Evolutionary conservation across 2,329 filamentous ascomycete species (phyloP).

Genomic region (Aspergillus ruber): DNA sequence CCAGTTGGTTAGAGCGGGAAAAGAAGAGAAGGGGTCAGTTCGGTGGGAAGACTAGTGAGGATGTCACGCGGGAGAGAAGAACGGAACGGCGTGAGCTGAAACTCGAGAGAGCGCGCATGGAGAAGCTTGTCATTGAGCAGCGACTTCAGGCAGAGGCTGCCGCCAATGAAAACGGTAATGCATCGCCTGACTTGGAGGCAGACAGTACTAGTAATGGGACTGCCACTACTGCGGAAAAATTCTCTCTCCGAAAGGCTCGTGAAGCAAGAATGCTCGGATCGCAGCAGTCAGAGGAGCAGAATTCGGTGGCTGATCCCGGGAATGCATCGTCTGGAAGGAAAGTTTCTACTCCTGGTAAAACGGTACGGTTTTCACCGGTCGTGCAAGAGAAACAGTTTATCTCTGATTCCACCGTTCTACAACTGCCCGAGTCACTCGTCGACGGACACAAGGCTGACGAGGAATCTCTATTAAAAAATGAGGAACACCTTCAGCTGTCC

Average conservation of each 20-base stretch:
- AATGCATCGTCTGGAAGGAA: constrained; percentile 8
- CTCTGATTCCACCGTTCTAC: constrained; percentile 15
- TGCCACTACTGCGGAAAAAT: constrained; percentile 21
- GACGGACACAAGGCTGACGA: constrained; percentile 13
- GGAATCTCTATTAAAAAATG: constrained; percentile 35
- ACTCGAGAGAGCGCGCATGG: constrained; percentile 80
- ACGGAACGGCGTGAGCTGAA: constrained; percentile 79
- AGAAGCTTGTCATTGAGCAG: constrained; percentile 75
- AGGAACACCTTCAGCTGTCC: constrained; percentile 88
- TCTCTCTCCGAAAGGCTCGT: constrained; percentile 28
- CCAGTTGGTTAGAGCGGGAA: constrained; percentile 82
- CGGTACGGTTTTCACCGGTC: constrained; percentile 63
- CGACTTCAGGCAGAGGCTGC: constrained; percentile 53
- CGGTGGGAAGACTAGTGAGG: constrained; percentile 68
- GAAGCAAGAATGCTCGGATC: constrained; percentile 22
- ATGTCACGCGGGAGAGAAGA: constrained; percentile 68
- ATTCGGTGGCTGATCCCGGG: constrained; percentile 3
- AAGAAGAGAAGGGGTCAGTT: constrained; percentile 63
- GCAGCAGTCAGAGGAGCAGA: constrained; percentile 13
- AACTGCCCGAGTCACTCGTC: constrained; percentile 9
- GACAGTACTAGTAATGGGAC: constrained; percentile 13
- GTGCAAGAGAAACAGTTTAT: constrained; percentile 59
- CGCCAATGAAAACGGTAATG: constrained; percentile 20
- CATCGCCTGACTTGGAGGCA: constrained; percentile 6
- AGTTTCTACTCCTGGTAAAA: constrained; percentile 42